Evolutionary conservation across 495 filamentous ascomycete genomes (phyloP).

Genomic region (Neurospora sp.): DNA sequence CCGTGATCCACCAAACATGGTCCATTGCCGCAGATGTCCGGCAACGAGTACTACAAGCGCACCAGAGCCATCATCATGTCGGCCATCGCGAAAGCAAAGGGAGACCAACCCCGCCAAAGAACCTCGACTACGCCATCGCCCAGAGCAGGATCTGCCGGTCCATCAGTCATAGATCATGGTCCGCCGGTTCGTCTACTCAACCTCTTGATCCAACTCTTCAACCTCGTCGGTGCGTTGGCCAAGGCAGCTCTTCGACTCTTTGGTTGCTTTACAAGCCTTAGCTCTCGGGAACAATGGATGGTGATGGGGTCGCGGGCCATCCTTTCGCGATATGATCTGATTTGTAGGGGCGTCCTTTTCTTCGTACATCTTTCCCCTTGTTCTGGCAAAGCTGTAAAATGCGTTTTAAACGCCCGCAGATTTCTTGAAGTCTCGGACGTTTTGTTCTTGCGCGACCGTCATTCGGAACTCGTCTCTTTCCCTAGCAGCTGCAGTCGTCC

Average conservation of each 20-base stretch:
- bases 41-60: no score
- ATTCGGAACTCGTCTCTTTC: conserved; percentile 3
- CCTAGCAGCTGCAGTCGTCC: conserved; percentile 7
- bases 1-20: no score
- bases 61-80: no score
- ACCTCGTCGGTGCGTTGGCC: conserved; percentile 43
- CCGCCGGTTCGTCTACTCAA: not conserved
- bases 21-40: no score
- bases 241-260: conserved; percentile 58
- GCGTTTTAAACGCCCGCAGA: conserved; percentile 3
- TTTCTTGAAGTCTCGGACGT: conserved; percentile 1
- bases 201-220: conserved; percentile 55
- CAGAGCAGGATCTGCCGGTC: no score
- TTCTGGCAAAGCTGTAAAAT: conserved; percentile 9
- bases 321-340: no score
- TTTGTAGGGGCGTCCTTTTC: not conserved
- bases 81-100: no score
- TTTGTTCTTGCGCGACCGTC: conserved; percentile 5
- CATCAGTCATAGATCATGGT: no score
- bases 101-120: no score
- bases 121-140: no score
- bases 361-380: conserved; percentile 1
- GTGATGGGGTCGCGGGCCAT: no score
- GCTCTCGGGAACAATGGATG: no score
- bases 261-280: conserved; percentile 33